Conservation (phyloP, 345 rosid species). For the Eucalyptus marginata region DNA sequence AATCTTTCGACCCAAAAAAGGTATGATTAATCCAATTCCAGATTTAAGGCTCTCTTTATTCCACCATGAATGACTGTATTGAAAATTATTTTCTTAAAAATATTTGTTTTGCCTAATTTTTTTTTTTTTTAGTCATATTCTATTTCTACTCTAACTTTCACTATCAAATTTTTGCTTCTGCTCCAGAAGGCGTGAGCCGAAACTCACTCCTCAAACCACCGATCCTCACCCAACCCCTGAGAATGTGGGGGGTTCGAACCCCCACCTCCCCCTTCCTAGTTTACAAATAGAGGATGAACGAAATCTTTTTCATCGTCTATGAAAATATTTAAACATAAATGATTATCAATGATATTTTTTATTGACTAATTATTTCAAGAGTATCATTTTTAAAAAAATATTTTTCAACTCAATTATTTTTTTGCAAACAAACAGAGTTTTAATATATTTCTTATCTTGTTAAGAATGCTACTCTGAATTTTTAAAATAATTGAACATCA, state of each 20-base stretch:
- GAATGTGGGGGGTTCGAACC: too few relatives aligned
- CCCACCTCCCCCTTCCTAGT: too few relatives aligned
- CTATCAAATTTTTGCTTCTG: too few relatives aligned
- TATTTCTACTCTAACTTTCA: too few relatives aligned
- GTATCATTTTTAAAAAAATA: accelerated
- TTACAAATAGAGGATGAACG: accelerated
- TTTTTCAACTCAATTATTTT: accelerated
- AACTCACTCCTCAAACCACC: too few relatives aligned
- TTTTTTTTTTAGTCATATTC: too few relatives aligned
- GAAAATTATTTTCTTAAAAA: accelerated
- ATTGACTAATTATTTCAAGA: too few relatives aligned
- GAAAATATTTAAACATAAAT: too few relatives aligned
- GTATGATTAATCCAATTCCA: not conserved
- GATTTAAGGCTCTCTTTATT: accelerated
- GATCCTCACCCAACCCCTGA: too few relatives aligned
- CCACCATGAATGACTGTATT: accelerated
- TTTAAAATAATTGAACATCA: accelerated
- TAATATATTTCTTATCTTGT: not conserved
- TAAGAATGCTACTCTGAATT: not conserved
- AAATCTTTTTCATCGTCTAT: accelerated
- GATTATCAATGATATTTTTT: accelerated
- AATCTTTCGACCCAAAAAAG: not conserved
- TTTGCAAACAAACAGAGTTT: accelerated
- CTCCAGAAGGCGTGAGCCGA: too few relatives aligned
- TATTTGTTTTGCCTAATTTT: too few relatives aligned